Base-by-base conservation (phyloP, 257 asterid genomes). In the Primulina tabacum region DNA sequence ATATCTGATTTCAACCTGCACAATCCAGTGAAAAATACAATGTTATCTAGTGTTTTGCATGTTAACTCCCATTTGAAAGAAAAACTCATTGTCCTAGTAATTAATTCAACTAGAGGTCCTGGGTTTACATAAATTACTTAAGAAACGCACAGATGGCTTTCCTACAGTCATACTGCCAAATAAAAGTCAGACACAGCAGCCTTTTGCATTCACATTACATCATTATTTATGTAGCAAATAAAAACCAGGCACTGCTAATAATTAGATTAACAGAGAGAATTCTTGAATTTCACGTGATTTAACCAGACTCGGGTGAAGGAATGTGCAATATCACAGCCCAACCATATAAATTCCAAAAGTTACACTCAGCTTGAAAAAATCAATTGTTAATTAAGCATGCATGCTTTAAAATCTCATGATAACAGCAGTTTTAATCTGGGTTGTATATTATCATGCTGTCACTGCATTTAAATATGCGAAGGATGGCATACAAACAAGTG, bases 1-100 rank as follows among this genome's bases (percentile, higher is more conserved):
- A 94, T 86, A 75, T 94, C 99, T 60, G 99, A 85, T 80, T 87
- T 91, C 71, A 81, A 83, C 88, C 99, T 93, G 94, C 77, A 82
- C 77, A 26, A 73, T 35, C 68, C 69, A 82, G 73, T 72, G 55
- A 66, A 63, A 69, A 53, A 29, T 67, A 57, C 17, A 61, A 80
- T 33, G 60, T 71, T 16, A 74, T 71, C 70, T 53, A 43, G 17
- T 37, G 38, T 2, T 62, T 60, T n/a, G 37, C 65, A 64, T 24
- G 53, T 38, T 21, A 43, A 6, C 35, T 62, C 32, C 9, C 74
- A 71, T 37, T 60, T 28, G 28, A 29, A 50, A 37, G 58, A 37
- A 24, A 64, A 64, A 56, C 35, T 35, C 21, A 65, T 17, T 57
- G 67, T 60, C 29, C 17, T 9, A 10, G 52, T 40, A 11, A 40